phyloP scores from a whole-genome alignment of 75 land plant species.

The Pinus tabuliformis region DNA sequence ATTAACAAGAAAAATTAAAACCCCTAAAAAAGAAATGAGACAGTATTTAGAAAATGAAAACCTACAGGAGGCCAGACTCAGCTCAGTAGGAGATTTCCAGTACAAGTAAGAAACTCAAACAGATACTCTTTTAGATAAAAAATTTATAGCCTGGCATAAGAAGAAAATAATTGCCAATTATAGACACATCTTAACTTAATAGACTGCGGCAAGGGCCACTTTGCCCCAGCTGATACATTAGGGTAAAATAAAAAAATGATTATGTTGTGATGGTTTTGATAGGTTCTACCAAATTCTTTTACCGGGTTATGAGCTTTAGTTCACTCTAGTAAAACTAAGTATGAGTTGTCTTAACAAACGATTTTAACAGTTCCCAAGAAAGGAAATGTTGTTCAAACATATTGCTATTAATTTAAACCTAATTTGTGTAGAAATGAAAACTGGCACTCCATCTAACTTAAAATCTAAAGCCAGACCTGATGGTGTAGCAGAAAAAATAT shows the following conservation, averaged over 20 bases:
- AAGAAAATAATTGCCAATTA: no score
- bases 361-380: no score
- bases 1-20: not conserved
- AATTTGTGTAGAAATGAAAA: not conserved
- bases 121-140: no score
- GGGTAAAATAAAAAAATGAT: not conserved
- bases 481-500: conserved; percentile 9
- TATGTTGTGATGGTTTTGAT: not conserved
- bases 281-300: not conserved
- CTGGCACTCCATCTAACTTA: not conserved
- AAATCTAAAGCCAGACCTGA: not conserved
- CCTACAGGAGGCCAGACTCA: no score
- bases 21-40: not conserved
- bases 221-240: not conserved
- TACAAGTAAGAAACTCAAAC: no score
- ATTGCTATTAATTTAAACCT: not conserved
- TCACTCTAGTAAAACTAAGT: no score
- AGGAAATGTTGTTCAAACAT: no score
- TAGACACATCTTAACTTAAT: no score
- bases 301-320: no score
- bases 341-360: no score
- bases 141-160: no score
- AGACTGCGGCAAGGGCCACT: not conserved
- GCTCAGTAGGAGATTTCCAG: no score
- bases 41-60: not conserved